Percentiles rank a stretch among this genome's conserved stretches.
Evolutionary conservation across 75 land plant genomes (phyloP).

Genomic region (Azolla pinnata): DNA sequence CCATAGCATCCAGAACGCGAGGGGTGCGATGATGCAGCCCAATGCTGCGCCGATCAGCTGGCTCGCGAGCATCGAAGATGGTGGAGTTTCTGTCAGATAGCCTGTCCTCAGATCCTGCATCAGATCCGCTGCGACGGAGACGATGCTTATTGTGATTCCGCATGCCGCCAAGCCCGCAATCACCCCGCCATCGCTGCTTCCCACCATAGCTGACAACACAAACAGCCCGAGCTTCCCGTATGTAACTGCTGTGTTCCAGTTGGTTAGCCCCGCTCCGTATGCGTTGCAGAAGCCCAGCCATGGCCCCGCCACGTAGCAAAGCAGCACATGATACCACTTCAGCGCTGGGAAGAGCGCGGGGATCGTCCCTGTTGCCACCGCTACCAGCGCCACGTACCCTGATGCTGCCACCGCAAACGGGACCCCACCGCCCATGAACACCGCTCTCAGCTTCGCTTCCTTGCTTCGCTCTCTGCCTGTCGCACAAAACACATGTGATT

Average conservation of each 20-base stretch:
- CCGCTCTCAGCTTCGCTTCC: conserved; percentile 15
- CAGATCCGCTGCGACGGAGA: conserved; percentile 48
- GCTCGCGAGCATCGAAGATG: conserved; percentile 56
- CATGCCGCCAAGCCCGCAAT: conserved; percentile 59
- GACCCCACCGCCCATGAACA: conserved; percentile 43
- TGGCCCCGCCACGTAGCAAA: conserved; percentile 44
- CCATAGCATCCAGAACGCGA: conserved; percentile 70
- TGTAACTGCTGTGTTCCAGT: conserved; percentile 49
- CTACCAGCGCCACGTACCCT: conserved; percentile 48
- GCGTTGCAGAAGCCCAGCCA: conserved; percentile 69
- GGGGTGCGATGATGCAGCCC: conserved; percentile 50
- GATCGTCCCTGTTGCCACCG: conserved; percentile 31
- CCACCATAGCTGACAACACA: conserved; percentile 60
- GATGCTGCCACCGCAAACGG: conserved; percentile 34
- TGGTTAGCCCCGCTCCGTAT: conserved; percentile 65
- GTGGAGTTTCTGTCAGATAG: conserved; percentile 50
- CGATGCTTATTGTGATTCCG: conserved; percentile 59
- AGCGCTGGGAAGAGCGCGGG: conserved; percentile 37
- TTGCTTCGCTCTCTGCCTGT: conserved; percentile 6
- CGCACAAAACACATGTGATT: conserved; percentile 6
- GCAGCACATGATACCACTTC: conserved; percentile 48
- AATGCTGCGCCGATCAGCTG: conserved; percentile 49
- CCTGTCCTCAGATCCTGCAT: conserved; percentile 73
- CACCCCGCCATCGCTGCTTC: conserved; percentile 41
- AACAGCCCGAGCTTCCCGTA: conserved; percentile 65